Conservation (phyloP, 2,329 filamentous ascomycete genomes). For the Ophiognomonia clavigignenti-juglandacearum region DNA sequence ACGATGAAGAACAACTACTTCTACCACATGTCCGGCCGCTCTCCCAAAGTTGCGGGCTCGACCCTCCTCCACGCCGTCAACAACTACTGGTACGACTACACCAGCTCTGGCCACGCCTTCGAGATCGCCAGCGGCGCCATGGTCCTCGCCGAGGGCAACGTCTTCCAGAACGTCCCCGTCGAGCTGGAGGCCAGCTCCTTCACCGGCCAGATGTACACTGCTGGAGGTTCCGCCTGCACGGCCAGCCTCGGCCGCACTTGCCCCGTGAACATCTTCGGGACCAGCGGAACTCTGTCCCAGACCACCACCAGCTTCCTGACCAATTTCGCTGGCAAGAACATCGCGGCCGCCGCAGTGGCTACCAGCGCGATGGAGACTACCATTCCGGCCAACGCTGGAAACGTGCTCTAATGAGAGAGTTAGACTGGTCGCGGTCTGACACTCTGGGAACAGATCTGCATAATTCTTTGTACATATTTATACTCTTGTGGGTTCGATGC, state of each 20-base stretch:
- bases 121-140: conserved; percentile 39
- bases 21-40: conserved; percentile 51
- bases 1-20: conserved; percentile 59
- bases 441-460: no score
- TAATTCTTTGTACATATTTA: no score
- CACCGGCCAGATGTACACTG: conserved; percentile 18
- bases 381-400: conserved; percentile 10
- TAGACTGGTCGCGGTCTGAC: no score
- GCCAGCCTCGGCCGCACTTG: conserved; percentile 43
- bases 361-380: conserved; percentile 5
- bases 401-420: conserved; percentile 12
- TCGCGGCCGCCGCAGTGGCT: conserved; percentile 10
- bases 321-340: conserved; percentile 18
- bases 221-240: conserved; percentile 34
- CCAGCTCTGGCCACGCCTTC: conserved; percentile 51
- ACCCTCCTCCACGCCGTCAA: conserved; percentile 56
- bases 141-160: conserved; percentile 52
- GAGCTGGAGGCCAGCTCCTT: conserved; percentile 28
- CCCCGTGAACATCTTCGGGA: conserved; percentile 36
- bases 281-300: conserved; percentile 6
- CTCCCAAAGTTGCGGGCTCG: conserved; percentile 50
- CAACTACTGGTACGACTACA: conserved; percentile 41
- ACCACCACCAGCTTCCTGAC: conserved; percentile 12
- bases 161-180: conserved; percentile 49
- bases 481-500: no score